A percentile compares a stretch with the other conserved stretches of the same genome.
These are phyloP conservation scores for Triticum dicoccoides DNA, from an alignment of 176 grass and related monocot genomes.

Conservation along the genomic window DNA sequence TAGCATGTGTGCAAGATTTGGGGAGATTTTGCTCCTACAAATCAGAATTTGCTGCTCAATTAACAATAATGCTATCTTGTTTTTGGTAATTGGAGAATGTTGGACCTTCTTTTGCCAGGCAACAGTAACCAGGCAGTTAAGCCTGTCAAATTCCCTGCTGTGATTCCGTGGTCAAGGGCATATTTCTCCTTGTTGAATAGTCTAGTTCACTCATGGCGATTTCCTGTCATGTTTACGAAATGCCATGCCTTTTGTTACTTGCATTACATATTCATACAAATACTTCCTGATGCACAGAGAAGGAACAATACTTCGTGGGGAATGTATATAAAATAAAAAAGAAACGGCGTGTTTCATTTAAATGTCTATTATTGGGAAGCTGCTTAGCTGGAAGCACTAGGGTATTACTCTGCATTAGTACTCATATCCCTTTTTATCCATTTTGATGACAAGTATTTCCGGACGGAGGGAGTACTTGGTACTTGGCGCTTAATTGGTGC, in stretches of 20 bases:
- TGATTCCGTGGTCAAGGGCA: neutral
- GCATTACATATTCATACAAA: neutral
- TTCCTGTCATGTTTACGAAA: neutral
- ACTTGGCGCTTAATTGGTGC: neutral
- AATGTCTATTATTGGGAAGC: neutral
- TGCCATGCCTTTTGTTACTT: neutral
- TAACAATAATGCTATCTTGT: neutral
- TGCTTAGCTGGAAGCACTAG: neutral
- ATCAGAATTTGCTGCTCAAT: neutral
- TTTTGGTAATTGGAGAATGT: neutral
- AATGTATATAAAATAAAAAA: neutral
- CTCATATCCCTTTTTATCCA: no score
- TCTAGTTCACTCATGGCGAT: neutral
- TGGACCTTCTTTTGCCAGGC: neutral
- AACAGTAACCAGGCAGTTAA: neutral
- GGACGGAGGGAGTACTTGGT: neutral
- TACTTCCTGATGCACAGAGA: neutral
- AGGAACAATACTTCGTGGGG: neutral
- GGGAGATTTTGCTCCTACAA: neutral
- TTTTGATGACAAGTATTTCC: no score
- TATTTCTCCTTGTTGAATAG: neutral
- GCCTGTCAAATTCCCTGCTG: neutral
- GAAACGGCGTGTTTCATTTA: neutral
- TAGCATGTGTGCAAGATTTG: neutral
- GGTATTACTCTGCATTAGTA: neutral